Conservation (phyloP, 225 moss, liverwort and hornwort genomes). For the Sphagnum contortum region DNA sequence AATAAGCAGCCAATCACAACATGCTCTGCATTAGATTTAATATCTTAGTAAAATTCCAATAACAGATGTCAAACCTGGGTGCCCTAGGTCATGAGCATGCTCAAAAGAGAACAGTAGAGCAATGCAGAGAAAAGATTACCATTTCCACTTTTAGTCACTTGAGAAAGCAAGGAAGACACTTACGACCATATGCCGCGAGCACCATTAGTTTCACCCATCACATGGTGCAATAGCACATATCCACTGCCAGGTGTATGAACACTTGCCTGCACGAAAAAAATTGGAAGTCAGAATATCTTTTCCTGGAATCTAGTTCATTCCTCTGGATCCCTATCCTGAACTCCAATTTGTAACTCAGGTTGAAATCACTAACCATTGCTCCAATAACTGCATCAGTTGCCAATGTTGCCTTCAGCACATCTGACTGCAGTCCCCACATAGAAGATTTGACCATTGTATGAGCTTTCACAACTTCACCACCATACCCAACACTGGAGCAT, state of each 20-base stretch:
- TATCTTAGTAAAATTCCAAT: no score
- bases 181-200: conserved; percentile 92
- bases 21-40: no score
- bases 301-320: background rate
- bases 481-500: no score
- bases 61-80: no score
- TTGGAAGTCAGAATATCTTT: conserved; percentile 1
- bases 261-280: conserved; percentile 50
- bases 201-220: conserved; percentile 94
- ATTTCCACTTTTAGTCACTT: no score
- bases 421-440: conserved; percentile 51
- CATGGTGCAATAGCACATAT: conserved; percentile 91
- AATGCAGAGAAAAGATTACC: no score
- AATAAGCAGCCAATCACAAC: no score
- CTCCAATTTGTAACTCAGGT: background rate
- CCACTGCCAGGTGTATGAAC: conserved; percentile 90
- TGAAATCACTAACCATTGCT: conserved; percentile 52
- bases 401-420: conserved; percentile 78
- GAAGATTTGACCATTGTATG: conserved; percentile 3
- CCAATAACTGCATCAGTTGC: conserved; percentile 91
- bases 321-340: background rate
- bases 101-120: no score
- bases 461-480: background rate
- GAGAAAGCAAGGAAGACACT: conserved; percentile 23
- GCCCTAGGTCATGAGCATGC: no score